These are phyloP conservation scores for Cryomyces minteri DNA, from an alignment of 495 filamentous ascomycete genomes.

Conservation along the genomic window DNA sequence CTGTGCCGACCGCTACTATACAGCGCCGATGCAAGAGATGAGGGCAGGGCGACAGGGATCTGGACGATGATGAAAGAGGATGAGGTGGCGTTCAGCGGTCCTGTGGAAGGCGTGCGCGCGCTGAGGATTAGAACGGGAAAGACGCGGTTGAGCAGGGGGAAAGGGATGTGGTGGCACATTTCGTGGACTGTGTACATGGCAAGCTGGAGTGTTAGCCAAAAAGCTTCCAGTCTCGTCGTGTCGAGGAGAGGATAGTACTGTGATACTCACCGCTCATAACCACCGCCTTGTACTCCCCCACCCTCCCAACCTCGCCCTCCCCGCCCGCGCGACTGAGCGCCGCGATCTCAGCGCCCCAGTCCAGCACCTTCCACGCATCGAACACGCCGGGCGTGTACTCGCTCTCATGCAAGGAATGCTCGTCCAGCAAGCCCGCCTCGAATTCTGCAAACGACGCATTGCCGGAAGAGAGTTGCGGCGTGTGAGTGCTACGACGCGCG, in stretches of 20 bases:
- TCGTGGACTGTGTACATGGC: conserved; percentile 16
- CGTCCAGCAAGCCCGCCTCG: conserved; percentile 31
- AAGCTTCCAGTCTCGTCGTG: neutral
- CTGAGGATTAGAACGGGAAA: conserved; percentile 35
- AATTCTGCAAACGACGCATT: conserved; percentile 54
- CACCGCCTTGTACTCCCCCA: conserved; percentile 29
- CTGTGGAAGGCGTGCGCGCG: conserved; percentile 4
- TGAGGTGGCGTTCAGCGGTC: neutral
- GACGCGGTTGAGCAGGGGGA: conserved; percentile 31
- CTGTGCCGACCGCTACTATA: conserved; percentile 4
- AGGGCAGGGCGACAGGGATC: conserved; percentile 24
- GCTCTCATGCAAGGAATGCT: conserved; percentile 50
- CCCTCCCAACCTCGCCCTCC: conserved; percentile 19
- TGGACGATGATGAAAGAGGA: conserved; percentile 15
- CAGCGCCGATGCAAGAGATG: conserved; percentile 24
- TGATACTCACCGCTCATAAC: conserved; percentile 27
- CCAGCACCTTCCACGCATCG: conserved; percentile 29
- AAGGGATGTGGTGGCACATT: conserved; percentile 30
- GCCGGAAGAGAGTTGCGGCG: conserved; percentile 29
- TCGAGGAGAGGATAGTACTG: neutral
- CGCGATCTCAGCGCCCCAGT: conserved; percentile 27
- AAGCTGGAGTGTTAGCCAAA: neutral
- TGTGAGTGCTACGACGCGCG: conserved; percentile 44
- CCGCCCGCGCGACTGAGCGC: too few relatives aligned
- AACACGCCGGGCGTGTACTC: conserved; percentile 54